Evolutionary conservation across 1,284 basidiomycete genomes (phyloP).

Genomic region (Ganoderma leucocontextum): DNA sequence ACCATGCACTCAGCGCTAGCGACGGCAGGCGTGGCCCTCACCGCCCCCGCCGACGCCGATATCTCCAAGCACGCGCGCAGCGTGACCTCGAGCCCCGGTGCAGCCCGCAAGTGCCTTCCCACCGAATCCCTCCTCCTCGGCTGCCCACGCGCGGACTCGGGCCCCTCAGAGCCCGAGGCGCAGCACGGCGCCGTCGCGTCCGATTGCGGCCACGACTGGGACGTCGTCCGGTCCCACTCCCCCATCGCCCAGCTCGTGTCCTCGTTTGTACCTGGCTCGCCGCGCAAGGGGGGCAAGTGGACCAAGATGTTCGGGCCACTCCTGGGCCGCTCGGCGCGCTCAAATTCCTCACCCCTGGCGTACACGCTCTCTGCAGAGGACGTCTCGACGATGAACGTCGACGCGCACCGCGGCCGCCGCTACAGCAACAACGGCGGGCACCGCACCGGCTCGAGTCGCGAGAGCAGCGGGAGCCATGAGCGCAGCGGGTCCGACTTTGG

Average conservation of each 20-base stretch:
- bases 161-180: conserved; percentile 7
- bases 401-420: conserved; percentile 26
- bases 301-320: conserved; percentile 39
- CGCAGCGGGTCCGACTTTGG: conserved; percentile 32
- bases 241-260: conserved; percentile 1
- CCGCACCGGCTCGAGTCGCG: conserved; percentile 16
- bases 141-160: background rate
- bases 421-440: conserved; percentile 12
- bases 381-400: conserved; percentile 22
- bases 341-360: conserved; percentile 18
- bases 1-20: conserved; percentile 28
- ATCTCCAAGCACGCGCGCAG: conserved; percentile 23
- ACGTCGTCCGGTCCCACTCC: conserved; percentile 22
- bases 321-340: conserved; percentile 25
- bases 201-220: conserved; percentile 31
- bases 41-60: conserved; percentile 22
- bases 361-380: conserved; percentile 34
- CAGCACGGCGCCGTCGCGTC: conserved; percentile 25
- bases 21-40: conserved; percentile 21
- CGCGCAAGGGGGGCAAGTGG: conserved; percentile 32
- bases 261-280: conserved; percentile 18
- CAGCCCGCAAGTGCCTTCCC: conserved; percentile 20
- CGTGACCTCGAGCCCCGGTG: conserved; percentile 27
- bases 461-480: conserved; percentile 26
- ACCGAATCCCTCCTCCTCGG: conserved; percentile 32